Conservation (phyloP, 139 green algal species). For the Pseudopediastrum boryanum region DNA sequence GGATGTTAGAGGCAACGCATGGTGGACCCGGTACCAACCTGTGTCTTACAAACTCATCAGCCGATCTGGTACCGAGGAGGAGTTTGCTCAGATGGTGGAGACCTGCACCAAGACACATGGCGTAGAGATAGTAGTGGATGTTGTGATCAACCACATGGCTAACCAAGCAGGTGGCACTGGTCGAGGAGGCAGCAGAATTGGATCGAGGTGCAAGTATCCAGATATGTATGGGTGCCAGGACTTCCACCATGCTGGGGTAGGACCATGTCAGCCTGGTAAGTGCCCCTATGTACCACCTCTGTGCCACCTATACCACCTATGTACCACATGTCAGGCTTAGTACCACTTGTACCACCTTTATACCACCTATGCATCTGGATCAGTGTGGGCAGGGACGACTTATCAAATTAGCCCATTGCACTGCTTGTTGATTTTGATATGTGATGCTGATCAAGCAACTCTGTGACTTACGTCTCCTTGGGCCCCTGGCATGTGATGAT, state of each 20-base stretch:
- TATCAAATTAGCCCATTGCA: too few species aligned
- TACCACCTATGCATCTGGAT: too few species aligned
- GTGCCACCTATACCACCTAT: too few species aligned
- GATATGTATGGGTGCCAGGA: background rate
- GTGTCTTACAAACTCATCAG: conserved; percentile 10
- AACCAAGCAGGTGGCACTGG: background rate
- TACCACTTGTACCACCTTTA: too few species aligned
- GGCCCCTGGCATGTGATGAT: too few species aligned
- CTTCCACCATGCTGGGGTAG: conserved; percentile 3
- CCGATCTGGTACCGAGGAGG: conserved; percentile 2
- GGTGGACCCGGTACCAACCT: conserved; percentile 21
- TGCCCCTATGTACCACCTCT: background rate
- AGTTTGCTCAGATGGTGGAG: background rate
- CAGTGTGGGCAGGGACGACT: too few species aligned
- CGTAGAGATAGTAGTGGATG: conserved; percentile 9
- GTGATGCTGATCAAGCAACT: too few species aligned
- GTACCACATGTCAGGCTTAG: too few species aligned
- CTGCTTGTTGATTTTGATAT: too few species aligned
- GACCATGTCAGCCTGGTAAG: background rate
- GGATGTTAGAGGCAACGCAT: background rate
- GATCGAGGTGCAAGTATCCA: conserved; percentile 5
- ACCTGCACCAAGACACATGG: background rate
- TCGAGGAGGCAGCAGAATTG: background rate
- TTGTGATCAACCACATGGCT: conserved; percentile 25
- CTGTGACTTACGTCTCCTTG: too few species aligned